A percentile compares a stretch with the other conserved stretches of the same genome.
Conservation (phyloP, 768 basidiomycete genomes). For the Tulasnella sp. region DNA sequence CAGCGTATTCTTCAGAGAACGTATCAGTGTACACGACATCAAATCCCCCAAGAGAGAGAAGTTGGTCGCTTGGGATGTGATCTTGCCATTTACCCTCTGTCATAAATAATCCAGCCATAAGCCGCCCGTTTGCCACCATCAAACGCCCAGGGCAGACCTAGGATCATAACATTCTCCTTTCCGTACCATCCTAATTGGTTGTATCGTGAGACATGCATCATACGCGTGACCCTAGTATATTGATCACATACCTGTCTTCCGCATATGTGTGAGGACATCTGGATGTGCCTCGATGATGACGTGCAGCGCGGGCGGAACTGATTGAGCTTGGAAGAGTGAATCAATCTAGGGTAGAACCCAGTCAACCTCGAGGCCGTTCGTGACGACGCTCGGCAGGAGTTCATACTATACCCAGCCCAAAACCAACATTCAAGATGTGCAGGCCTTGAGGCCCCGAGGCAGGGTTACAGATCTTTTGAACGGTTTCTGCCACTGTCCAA, state of each 20-base stretch:
- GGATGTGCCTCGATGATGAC: slow-evolving; percentile 92
- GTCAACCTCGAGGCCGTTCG: background rate
- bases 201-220: background rate
- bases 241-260: slow-evolving; percentile 26
- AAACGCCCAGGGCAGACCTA: slow-evolving; percentile 25
- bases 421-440: slow-evolving; percentile 81
- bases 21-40: slow-evolving; percentile 89
- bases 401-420: slow-evolving; percentile 28
- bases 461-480: slow-evolving; percentile 49
- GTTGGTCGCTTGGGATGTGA: slow-evolving; percentile 47
- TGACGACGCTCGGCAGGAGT: background rate
- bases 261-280: slow-evolving; percentile 79
- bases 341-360: slow-evolving; percentile 51
- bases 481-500: slow-evolving; percentile 63
- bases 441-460: slow-evolving; percentile 38
- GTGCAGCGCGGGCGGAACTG: slow-evolving; percentile 54
- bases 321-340: slow-evolving; percentile 57
- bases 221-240: background rate
- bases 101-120: background rate
- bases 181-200: slow-evolving; percentile 53
- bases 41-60: slow-evolving; percentile 62
- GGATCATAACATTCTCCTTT: slow-evolving; percentile 61
- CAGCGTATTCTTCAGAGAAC: slow-evolving; percentile 77
- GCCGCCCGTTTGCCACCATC: background rate
- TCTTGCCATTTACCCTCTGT: slow-evolving; percentile 90